Conservation (phyloP, 495 filamentous ascomycete species). For the Penicillium turbatum region DNA sequence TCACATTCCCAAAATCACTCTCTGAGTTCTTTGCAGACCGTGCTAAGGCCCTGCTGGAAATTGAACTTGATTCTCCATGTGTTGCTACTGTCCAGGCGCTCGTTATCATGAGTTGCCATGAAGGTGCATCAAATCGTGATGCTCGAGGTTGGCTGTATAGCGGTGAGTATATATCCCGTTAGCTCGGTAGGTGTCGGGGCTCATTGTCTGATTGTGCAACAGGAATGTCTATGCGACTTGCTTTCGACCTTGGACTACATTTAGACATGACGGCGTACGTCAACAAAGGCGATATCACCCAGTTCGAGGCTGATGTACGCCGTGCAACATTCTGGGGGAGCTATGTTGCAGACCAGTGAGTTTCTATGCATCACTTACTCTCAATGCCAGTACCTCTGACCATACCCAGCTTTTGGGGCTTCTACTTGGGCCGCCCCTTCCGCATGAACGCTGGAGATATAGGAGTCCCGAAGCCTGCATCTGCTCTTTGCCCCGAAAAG, state of each 20-base stretch:
- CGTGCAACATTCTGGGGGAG: constrained; percentile 48
- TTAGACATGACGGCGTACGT: constrained; percentile 47
- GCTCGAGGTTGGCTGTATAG: constrained; percentile 51
- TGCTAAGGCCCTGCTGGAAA: constrained; percentile 47
- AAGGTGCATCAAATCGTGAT: constrained; percentile 45
- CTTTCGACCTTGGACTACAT: constrained; percentile 48
- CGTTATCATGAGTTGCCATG: constrained; percentile 46
- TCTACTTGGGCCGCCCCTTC: constrained; percentile 46
- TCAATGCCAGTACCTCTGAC: background rate
- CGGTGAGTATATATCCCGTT: constrained; percentile 24
- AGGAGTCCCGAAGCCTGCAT: constrained; percentile 41
- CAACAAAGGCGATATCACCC: constrained; percentile 39
- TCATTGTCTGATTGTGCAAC: constrained; percentile 3
- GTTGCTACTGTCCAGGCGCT: constrained; percentile 50
- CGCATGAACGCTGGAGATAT: constrained; percentile 46
- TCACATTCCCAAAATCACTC: constrained; percentile 45
- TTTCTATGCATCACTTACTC: background rate
- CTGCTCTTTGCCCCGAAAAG: constrained; percentile 29
- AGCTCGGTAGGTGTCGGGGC: background rate
- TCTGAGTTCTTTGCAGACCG: constrained; percentile 48
- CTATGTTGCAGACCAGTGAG: constrained; percentile 49
- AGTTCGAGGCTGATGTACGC: constrained; percentile 42
- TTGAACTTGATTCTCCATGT: constrained; percentile 47
- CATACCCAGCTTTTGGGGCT: constrained; percentile 42
- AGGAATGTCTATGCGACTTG: constrained; percentile 51